These are phyloP conservation scores for Hyphodiscus sp. DNA, from an alignment of 2,329 filamentous ascomycete species.

Conservation along the genomic window DNA sequence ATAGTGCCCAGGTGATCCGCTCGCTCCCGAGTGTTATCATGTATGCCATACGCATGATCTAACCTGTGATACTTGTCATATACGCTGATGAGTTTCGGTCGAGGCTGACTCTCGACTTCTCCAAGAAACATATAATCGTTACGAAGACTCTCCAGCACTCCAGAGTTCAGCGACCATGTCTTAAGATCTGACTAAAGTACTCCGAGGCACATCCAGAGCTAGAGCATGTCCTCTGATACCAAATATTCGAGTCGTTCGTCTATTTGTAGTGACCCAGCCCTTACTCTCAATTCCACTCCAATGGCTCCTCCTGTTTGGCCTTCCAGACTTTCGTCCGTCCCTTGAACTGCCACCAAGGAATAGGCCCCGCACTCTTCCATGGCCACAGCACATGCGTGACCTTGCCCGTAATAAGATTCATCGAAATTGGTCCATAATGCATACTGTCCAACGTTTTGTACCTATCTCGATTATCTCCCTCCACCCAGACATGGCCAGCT, in stretches of 20 bases:
- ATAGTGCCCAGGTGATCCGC: no score
- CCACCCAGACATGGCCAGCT: slow-evolving; percentile 85
- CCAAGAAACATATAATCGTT: no score
- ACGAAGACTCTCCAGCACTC: no score
- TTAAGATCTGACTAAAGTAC: no score
- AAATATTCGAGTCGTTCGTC: not conserved
- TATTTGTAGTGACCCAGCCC: not conserved
- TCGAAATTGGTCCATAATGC: slow-evolving; percentile 77
- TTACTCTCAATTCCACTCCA: not conserved
- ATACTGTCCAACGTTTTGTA: slow-evolving; percentile 76
- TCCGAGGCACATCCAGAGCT: not conserved
- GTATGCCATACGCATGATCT: no score
- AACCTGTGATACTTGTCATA: no score
- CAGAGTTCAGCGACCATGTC: no score
- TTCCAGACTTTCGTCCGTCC: slow-evolving; percentile 36
- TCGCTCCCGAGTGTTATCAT: no score
- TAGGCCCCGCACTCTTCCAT: slow-evolving; percentile 47
- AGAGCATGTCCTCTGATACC: not conserved
- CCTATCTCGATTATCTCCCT: slow-evolving; percentile 65
- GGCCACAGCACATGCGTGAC: slow-evolving; percentile 70
- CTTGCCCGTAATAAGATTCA: slow-evolving; percentile 66
- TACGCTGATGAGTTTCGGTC: no score
- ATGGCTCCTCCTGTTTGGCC: slow-evolving; percentile 13
- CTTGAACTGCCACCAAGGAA: slow-evolving; percentile 50
- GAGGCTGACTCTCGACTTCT: no score